These are phyloP conservation scores for Stagonosporopsis cucurbitacearum DNA, from an alignment of 2,329 filamentous ascomycete species.

Conservation along the genomic window DNA sequence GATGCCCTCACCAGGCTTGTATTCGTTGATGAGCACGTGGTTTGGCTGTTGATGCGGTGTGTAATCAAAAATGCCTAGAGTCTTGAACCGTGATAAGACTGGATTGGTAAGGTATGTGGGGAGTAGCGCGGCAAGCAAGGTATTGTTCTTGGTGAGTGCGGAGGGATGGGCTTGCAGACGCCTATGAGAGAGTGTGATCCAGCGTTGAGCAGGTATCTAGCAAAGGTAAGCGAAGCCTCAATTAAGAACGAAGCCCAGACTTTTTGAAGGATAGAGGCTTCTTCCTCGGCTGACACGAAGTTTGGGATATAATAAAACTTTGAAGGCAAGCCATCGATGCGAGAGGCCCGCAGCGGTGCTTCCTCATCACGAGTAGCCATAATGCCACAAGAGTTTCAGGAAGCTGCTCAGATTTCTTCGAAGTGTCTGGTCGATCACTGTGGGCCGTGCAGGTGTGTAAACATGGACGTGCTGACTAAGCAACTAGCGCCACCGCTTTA, in stretches of 20 bases:
- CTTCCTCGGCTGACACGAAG: conserved; percentile 81
- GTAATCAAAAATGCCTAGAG: conserved; percentile 59
- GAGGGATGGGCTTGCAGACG: conserved; percentile 92
- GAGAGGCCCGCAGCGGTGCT: conserved; percentile 23
- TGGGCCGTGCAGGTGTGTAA: neutral
- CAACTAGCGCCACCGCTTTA: neutral
- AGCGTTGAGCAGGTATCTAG: conserved; percentile 63
- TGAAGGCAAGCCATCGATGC: conserved; percentile 63
- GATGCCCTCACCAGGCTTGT: conserved; percentile 86
- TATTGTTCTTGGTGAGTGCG: conserved; percentile 72
- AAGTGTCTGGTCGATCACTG: too few species aligned
- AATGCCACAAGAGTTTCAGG: neutral
- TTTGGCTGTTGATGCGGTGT: conserved; percentile 82
- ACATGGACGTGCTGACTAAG: neutral
- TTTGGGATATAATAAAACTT: conserved; percentile 83
- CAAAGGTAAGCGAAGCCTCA: conserved; percentile 17
- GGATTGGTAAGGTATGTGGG: conserved; percentile 77
- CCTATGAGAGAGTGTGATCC: conserved; percentile 87
- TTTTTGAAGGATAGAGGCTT: conserved; percentile 73
- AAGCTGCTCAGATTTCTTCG: too few species aligned
- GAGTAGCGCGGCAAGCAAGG: conserved; percentile 74
- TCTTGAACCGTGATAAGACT: conserved; percentile 65
- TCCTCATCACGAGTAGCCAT: neutral
- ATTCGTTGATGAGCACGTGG: conserved; percentile 94
- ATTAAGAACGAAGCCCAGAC: conserved; percentile 49